Evolutionary conservation across 345 rosid genomes (phyloP).

Genomic region (Populus pruinosa): DNA sequence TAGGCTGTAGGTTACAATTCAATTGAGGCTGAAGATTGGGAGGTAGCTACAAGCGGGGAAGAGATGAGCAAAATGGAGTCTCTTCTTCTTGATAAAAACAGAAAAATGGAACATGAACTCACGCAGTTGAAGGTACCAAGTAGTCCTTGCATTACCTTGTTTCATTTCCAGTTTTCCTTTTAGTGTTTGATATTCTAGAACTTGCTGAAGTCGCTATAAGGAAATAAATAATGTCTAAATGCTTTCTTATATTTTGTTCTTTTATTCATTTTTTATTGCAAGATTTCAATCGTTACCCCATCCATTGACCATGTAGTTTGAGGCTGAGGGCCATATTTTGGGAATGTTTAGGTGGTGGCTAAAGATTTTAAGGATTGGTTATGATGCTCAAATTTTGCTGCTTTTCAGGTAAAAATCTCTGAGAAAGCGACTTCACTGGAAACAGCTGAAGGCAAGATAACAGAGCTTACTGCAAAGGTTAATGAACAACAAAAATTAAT

Average conservation of each 20-base stretch:
- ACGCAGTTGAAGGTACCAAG: slow-evolving; percentile 78
- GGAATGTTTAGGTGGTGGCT: slow-evolving; percentile 1
- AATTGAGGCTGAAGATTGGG: slow-evolving; percentile 99
- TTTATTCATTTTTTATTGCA: neutral
- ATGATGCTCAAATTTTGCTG: slow-evolving; percentile 11
- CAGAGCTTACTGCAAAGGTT: slow-evolving; percentile 65
- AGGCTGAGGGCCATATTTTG: neutral
- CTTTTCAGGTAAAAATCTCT: slow-evolving; percentile 71
- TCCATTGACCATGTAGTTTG: neutral
- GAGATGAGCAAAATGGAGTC: slow-evolving; percentile 99
- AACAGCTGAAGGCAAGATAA: slow-evolving; percentile 66
- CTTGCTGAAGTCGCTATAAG: neutral
- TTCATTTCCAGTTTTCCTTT: neutral
- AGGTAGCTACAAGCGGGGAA: slow-evolving; percentile 82
- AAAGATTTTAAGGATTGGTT: neutral
- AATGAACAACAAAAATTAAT: slow-evolving; percentile 78
- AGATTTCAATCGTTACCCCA: slow-evolving; percentile 4
- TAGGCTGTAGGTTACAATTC: slow-evolving; percentile 98
- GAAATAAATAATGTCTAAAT: neutral
- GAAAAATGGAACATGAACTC: slow-evolving; percentile 93
- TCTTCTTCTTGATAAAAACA: slow-evolving; percentile 96
- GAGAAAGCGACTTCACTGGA: slow-evolving; percentile 73
- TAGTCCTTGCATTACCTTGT: neutral
- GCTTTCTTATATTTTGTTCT: neutral
- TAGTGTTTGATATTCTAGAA: neutral